Evolutionary conservation across 345 rosid genomes (phyloP).

Genomic region (Hibiscus syriacus): DNA sequence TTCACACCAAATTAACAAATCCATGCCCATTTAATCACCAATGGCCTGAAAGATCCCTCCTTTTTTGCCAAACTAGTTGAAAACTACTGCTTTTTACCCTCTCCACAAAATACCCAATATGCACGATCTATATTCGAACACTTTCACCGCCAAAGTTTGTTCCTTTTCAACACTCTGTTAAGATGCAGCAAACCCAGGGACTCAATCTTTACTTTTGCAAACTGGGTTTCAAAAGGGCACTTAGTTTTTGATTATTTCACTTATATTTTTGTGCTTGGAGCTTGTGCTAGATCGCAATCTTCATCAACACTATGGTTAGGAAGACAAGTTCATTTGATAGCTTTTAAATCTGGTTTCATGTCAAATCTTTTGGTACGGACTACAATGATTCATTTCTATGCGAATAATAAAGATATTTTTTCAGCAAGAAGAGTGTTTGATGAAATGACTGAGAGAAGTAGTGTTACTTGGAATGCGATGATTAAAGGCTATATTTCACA

Average conservation of each 20-base stretch:
- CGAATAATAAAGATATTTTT: constrained; percentile 29
- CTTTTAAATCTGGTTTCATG: constrained; percentile 30
- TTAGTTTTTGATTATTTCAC: constrained; percentile 39
- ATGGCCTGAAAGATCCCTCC: constrained; percentile 29
- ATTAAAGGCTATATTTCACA: constrained; percentile 45
- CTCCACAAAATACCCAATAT: constrained; percentile 26
- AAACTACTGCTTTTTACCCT: constrained; percentile 32
- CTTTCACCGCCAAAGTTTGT: constrained; percentile 28
- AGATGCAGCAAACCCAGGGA: constrained; percentile 44
- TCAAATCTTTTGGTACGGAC: constrained; percentile 36
- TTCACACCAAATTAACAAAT: constrained; percentile 33
- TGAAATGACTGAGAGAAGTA: constrained; percentile 48
- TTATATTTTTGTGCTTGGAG: constrained; percentile 44
- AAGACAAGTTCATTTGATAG: constrained; percentile 35
- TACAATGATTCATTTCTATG: constrained; percentile 49
- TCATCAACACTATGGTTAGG: constrained; percentile 30
- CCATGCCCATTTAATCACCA: constrained; percentile 45
- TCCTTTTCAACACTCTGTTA: constrained; percentile 60
- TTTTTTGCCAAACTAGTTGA: constrained; percentile 35
- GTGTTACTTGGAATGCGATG: constrained; percentile 57
- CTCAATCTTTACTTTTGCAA: constrained; percentile 37
- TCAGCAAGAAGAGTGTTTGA: constrained; percentile 51
- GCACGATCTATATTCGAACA: constrained; percentile 30
- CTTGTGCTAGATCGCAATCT: constrained; percentile 48
- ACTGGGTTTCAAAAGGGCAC: constrained; percentile 28